Evolutionary conservation across 495 filamentous ascomycete genomes (phyloP).

Genomic region (Penicillium daleae): DNA sequence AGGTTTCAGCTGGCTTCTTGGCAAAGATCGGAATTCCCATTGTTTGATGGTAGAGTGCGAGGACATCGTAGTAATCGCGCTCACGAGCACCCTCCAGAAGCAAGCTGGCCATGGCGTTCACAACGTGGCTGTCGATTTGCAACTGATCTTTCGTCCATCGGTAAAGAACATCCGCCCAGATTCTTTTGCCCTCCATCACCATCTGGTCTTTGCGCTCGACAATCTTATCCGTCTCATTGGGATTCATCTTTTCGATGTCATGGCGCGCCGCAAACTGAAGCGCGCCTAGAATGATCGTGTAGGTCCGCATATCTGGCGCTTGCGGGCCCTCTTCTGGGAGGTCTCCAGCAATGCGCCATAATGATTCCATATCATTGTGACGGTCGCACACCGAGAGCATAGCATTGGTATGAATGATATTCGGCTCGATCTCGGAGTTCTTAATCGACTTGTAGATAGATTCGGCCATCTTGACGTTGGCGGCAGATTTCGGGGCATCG

Average conservation of each 20-base stretch:
- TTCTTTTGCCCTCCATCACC: constrained; percentile 61
- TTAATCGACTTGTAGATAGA: constrained; percentile 73
- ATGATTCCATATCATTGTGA: constrained; percentile 68
- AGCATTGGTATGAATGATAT: constrained; percentile 83
- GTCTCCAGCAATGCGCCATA: constrained; percentile 70
- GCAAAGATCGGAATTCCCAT: constrained; percentile 64
- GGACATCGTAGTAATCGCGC: constrained; percentile 67
- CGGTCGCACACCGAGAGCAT: constrained; percentile 77
- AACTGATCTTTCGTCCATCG: constrained; percentile 73
- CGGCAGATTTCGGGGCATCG: constrained; percentile 46
- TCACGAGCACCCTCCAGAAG: constrained; percentile 62
- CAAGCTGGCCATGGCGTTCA: constrained; percentile 75
- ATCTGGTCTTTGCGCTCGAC: constrained; percentile 35
- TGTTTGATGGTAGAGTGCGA: constrained; percentile 75
- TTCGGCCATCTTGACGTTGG: constrained; percentile 63
- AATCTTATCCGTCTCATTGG: constrained; percentile 40
- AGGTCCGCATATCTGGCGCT: constrained; percentile 71
- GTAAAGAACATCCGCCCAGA: constrained; percentile 80
- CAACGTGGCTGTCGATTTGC: constrained; percentile 70
- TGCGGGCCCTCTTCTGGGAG: constrained; percentile 63
- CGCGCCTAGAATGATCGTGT: constrained; percentile 78
- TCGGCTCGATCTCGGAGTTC: constrained; percentile 62
- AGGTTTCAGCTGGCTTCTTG: constrained; percentile 23
- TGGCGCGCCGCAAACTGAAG: constrained; percentile 48
- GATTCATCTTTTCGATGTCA: constrained; percentile 31